A percentile compares a stretch with the other conserved stretches of the same genome.
Evolutionary conservation across 768 basidiomycete species (phyloP).

Genomic region (Austroboletus festivus): DNA sequence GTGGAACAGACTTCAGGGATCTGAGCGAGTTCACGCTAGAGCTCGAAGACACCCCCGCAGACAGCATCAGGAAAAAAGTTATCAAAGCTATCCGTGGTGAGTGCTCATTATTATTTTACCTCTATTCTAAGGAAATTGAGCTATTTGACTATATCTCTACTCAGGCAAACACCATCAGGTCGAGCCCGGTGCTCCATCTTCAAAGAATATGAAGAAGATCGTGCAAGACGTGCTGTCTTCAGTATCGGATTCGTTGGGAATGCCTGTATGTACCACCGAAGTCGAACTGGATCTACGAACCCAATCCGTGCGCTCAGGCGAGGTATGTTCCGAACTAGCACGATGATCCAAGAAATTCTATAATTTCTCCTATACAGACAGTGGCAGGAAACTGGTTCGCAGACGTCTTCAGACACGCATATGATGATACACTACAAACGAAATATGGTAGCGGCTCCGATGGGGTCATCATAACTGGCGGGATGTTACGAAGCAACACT

Average conservation of each 20-base stretch:
- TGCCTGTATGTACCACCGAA: slow-evolving; percentile 70
- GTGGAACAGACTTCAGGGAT: slow-evolving; percentile 87
- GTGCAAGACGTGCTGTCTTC: slow-evolving; percentile 62
- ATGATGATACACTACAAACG: slow-evolving; percentile 64
- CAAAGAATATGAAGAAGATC: slow-evolving; percentile 51
- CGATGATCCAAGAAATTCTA: not conserved
- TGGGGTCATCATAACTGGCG: slow-evolving; percentile 78
- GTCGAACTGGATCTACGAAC: slow-evolving; percentile 72
- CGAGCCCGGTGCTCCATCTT: slow-evolving; percentile 56
- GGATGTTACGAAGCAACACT: slow-evolving; percentile 83
- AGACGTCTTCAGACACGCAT: slow-evolving; percentile 79
- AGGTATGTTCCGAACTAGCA: not conserved
- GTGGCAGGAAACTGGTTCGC: slow-evolving; percentile 80
- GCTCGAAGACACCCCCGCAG: slow-evolving; percentile 54
- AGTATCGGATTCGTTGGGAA: slow-evolving; percentile 66
- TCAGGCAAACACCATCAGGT: slow-evolving; percentile 66
- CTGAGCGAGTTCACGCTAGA: slow-evolving; percentile 71
- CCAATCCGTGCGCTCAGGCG: slow-evolving; percentile 56
- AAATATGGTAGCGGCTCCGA: slow-evolving; percentile 66
- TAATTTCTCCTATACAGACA: slow-evolving; percentile 39
- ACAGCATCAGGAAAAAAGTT: slow-evolving; percentile 50
- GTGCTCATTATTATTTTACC: no score
- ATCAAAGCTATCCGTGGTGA: not conserved
- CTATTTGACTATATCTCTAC: not conserved
- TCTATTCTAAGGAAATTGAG: no score